A percentile compares a stretch with the other conserved stretches of the same genome.
These are phyloP conservation scores for Magnolia officinalis DNA, from an alignment of 164 flowering plant genomes.

Conservation along the genomic window DNA sequence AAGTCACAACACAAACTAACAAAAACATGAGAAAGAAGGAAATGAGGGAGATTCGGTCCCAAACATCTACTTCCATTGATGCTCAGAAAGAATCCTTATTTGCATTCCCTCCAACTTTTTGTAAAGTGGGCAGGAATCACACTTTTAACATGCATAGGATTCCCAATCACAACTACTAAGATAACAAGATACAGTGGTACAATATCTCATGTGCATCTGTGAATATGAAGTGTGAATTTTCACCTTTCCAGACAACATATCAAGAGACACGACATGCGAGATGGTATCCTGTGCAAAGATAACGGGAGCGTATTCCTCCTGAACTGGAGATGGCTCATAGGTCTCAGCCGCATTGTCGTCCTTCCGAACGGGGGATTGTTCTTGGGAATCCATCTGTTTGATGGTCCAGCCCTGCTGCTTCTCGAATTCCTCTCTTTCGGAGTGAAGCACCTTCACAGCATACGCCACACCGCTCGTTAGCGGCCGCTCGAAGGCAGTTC, in stretches of 20 bases:
- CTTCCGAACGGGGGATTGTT: conserved; percentile 62
- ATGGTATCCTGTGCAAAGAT: conserved; percentile 93
- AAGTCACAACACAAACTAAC: too few species aligned
- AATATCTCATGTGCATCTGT: too few species aligned
- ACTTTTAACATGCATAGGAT: too few species aligned
- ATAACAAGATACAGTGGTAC: too few species aligned
- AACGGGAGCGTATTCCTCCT: conserved; percentile 97
- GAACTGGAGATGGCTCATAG: conserved; percentile 63
- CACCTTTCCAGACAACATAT: conserved; percentile 90
- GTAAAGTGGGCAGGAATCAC: too few species aligned
- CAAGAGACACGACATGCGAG: conserved; percentile 87
- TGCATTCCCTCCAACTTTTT: too few species aligned
- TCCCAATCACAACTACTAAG: too few species aligned
- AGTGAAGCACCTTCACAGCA: conserved; percentile 86
- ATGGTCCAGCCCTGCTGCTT: conserved; percentile 47
- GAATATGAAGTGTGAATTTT: conserved; percentile 11
- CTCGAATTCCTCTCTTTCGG: conserved; percentile 70
- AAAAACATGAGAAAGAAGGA: too few species aligned
- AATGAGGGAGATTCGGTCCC: too few species aligned
- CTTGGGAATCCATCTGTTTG: conserved; percentile 69
- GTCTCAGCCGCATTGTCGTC: conserved; percentile 43
- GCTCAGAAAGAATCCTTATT: too few species aligned
- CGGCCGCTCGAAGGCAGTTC: conserved; percentile 97
- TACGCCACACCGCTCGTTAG: conserved; percentile 96
- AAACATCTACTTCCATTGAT: too few species aligned